A percentile compares a stretch with the other conserved stretches of the same genome.
These are phyloP conservation scores for Candida sanyaensis DNA, from an alignment of 1,139 yeast species.

Conservation along the genomic window DNA sequence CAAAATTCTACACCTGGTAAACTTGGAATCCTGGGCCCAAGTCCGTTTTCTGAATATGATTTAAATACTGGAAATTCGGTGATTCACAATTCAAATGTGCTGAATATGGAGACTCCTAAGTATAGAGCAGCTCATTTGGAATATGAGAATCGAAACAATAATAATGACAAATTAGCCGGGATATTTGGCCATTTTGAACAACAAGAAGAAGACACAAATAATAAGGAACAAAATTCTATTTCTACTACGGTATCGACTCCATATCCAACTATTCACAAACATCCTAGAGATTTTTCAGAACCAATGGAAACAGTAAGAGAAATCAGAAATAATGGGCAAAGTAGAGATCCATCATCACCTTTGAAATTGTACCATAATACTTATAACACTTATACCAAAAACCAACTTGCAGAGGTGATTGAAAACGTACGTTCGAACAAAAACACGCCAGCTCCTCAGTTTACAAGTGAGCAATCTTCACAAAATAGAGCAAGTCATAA, in stretches of 20 bases:
- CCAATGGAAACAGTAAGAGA: constrained; percentile 26
- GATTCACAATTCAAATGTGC: constrained; percentile 33
- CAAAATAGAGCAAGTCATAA: not conserved
- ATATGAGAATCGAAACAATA: constrained; percentile 27
- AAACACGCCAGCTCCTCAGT: constrained; percentile 15
- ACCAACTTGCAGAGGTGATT: constrained; percentile 33
- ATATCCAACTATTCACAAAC: constrained; percentile 9
- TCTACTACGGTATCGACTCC: constrained; percentile 44
- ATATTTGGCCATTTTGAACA: constrained; percentile 26
- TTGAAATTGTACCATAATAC: constrained; percentile 40
- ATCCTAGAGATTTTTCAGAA: not conserved
- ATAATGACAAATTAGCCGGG: constrained; percentile 27
- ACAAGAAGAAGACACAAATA: constrained; percentile 13
- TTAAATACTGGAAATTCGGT: constrained; percentile 28
- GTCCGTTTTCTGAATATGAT: constrained; percentile 2
- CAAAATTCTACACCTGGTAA: not conserved
- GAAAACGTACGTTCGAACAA: constrained; percentile 21
- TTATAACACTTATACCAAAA: constrained; percentile 46
- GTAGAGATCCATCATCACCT: constrained; percentile 36
- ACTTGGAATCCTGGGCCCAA: constrained; percentile 5
- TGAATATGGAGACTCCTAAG: constrained; percentile 31
- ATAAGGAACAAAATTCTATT: constrained; percentile 21
- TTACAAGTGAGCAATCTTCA: not conserved
- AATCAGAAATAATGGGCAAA: constrained; percentile 13
- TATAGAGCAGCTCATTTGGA: constrained; percentile 39